Conservation (phyloP, 1,284 basidiomycete genomes). For the Ustilago lituana region DNA sequence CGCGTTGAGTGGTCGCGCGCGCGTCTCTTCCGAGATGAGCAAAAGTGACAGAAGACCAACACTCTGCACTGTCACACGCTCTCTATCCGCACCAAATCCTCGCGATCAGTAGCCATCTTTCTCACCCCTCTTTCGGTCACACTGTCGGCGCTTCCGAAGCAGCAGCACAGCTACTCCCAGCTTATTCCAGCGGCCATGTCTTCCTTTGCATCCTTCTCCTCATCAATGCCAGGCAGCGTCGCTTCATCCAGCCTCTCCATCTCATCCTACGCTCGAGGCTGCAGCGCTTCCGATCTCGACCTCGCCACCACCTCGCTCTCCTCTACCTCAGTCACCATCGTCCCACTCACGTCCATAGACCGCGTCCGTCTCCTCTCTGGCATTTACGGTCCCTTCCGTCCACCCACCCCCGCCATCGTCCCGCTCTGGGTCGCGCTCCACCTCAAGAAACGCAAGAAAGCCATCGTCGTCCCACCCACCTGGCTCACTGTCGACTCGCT, state of each 20-base stretch:
- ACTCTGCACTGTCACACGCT: constrained; percentile 1
- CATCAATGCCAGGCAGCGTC: constrained; percentile 8
- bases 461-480: constrained; percentile 84
- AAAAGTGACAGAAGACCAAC: constrained; percentile 26
- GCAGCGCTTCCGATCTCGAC: constrained; percentile 27
- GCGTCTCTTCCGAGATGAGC: constrained; percentile 1
- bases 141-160: too few species aligned
- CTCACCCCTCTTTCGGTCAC: too few species aligned
- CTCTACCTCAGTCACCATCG: constrained; percentile 51
- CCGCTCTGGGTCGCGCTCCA: constrained; percentile 96
- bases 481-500: constrained; percentile 87
- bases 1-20: constrained; percentile 33
- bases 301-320: constrained; percentile 48
- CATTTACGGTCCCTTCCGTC: constrained; percentile 85
- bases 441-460: constrained; percentile 91
- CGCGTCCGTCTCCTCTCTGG: constrained; percentile 61
- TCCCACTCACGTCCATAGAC: constrained; percentile 61
- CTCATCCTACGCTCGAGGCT: constrained; percentile 23
- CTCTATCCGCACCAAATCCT: too few species aligned
- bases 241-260: constrained; percentile 17
- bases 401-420: constrained; percentile 81
- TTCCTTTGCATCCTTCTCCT: constrained; percentile 12
- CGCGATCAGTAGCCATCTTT: not conserved
- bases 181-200: too few species aligned
- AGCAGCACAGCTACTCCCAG: too few species aligned